Evolutionary conservation across 2,329 filamentous ascomycete species (phyloP), one percentile per base, ranked within the genome.

Genomic region (Didymella exigua): DNA sequence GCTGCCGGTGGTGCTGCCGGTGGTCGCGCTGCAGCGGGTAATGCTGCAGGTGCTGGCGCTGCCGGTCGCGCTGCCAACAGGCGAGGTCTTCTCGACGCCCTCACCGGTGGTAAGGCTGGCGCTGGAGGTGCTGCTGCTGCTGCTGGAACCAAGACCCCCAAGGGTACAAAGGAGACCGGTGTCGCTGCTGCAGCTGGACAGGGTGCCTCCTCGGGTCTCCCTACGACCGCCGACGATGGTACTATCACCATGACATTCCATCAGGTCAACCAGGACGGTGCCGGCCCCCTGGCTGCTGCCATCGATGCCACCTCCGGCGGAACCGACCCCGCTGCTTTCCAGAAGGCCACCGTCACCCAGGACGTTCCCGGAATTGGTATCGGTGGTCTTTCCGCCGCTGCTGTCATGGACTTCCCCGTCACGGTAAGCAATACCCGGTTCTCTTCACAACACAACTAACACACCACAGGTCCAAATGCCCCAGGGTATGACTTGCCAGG

Each of bases 261-360:
- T 72, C 84, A 89, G 55, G 84, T 89, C 77, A 89, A 89, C 81
- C 86, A 89, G 73, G 86, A 89, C 64, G 86, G 86, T 19, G 87
- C 86, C 0, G 87, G 86, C 2, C 86, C 86, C 1, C 75, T 89
- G 42, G 81, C 77, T 26, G 86, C 86, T 8, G 77, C 78, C 37
- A 77, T 89, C 43, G 86, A 89, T 66, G 75, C 78, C 36, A 87
- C 85, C 23, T 88, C 85, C 1, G 86, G 84, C 29, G 87, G 86
- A 49, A 84, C 81, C 4, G 83, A 88, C 65, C 70, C 81, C 21
- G 66, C 74, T 34, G 86, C 86, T 26, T 89, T 89, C 80, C 69
- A 86, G 73, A 73, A 68, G 3, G 86, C 86, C 14, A 66, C 81
- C 47, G 82, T 89, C 56, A 83, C 78, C 45, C 79, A 84, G 71